Percentiles rank a stretch among this genome's conserved stretches.
Evolutionary conservation across 2,329 filamentous ascomycete species (phyloP).

Genomic region (Fusarium sp.): DNA sequence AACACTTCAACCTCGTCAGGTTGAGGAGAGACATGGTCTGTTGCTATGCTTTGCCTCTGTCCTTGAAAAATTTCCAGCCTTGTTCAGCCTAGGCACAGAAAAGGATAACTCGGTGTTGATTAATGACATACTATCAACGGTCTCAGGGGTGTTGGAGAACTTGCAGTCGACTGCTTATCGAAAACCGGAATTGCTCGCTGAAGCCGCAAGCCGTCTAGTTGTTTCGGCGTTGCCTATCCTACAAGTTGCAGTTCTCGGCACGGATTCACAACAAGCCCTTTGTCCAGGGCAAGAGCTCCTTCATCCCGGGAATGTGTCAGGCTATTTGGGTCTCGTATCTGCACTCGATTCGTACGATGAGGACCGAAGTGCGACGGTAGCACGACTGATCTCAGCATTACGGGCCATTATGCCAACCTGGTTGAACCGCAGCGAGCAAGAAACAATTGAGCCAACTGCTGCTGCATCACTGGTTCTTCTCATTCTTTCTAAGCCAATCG

Average conservation of each 20-base stretch:
- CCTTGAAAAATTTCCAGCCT: conserved; percentile 59
- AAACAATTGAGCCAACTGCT: conserved; percentile 62
- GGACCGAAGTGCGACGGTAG: conserved; percentile 10
- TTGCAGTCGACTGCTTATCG: conserved; percentile 60
- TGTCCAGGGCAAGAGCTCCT: conserved; percentile 43
- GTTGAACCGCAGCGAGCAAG: conserved; percentile 63
- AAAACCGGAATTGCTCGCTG: conserved; percentile 73
- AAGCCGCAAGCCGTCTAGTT: conserved; percentile 70
- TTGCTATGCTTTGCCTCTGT: conserved; percentile 71
- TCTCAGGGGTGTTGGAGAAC: conserved; percentile 55
- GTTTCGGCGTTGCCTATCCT: conserved; percentile 63
- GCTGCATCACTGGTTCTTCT: conserved; percentile 64
- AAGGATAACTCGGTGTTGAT: conserved; percentile 42
- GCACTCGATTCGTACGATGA: conserved; percentile 29
- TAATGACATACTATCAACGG: conserved; percentile 45
- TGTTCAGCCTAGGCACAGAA: conserved; percentile 34
- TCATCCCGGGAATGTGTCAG: conserved; percentile 31
- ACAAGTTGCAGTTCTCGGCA: conserved; percentile 50
- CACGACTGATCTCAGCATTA: conserved; percentile 44
- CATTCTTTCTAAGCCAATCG: conserved; percentile 54
- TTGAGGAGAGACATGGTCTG: conserved; percentile 77
- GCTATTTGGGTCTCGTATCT: conserved; percentile 41
- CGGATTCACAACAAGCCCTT: conserved; percentile 12
- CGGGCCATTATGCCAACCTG: conserved; percentile 56
- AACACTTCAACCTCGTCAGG: conserved; percentile 64